Conservation (phyloP, 1,139 yeast species). For the Blastobotrys serpentis region DNA sequence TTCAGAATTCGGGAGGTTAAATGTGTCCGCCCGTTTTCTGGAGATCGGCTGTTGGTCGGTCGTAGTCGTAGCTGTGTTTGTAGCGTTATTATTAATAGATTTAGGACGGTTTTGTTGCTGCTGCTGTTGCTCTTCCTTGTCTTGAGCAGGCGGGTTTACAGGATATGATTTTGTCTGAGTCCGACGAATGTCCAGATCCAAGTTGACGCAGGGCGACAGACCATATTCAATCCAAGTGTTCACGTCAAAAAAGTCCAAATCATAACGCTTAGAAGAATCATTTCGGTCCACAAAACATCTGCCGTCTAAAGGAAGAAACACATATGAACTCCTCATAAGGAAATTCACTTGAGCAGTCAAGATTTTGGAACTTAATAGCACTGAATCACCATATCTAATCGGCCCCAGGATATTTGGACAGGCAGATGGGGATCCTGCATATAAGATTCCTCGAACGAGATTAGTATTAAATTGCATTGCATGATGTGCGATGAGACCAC, state of each 20-base stretch:
- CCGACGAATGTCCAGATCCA: constrained; percentile 22
- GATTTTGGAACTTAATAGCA: constrained; percentile 68
- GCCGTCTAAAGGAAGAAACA: constrained; percentile 74
- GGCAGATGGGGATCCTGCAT: constrained; percentile 81
- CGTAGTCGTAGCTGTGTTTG: not conserved
- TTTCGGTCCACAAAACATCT: constrained; percentile 64
- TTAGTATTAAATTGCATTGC: constrained; percentile 68
- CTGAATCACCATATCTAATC: constrained; percentile 74
- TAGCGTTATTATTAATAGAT: not conserved
- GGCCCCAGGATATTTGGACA: constrained; percentile 89
- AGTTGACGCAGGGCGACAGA: constrained; percentile 69
- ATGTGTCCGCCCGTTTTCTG: constrained; percentile 13
- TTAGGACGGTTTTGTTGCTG: not conserved
- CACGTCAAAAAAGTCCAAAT: constrained; percentile 75
- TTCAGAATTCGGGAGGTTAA: constrained; percentile 21
- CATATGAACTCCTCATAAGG: constrained; percentile 81
- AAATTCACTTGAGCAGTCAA: constrained; percentile 80
- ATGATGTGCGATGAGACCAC: constrained; percentile 81
- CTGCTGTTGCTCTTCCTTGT: too few relatives aligned
- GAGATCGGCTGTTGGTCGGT: constrained; percentile 8
- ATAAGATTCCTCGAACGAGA: constrained; percentile 68
- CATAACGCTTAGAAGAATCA: constrained; percentile 54
- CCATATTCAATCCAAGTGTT: constrained; percentile 76
- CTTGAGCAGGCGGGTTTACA: not conserved
- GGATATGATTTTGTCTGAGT: constrained; percentile 16